These are phyloP conservation scores for Haplosporangium sp. DNA, from an alignment of 371 early-diverging fungal species.

Conservation along the genomic window DNA sequence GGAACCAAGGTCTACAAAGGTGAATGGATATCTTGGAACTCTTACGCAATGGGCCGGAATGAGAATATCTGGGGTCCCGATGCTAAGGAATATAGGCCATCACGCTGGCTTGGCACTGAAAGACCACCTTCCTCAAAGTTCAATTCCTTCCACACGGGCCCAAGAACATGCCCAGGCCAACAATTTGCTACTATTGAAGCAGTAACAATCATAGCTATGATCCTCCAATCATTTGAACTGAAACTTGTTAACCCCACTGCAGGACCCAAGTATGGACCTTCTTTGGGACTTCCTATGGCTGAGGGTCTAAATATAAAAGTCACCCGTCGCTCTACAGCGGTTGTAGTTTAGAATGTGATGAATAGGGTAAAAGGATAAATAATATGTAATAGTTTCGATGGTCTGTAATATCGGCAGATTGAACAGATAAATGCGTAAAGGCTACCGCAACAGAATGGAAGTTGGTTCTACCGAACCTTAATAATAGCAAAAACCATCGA, in stretches of 20 bases:
- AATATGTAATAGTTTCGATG: too few relatives aligned
- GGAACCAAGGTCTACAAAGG: slow-evolving; percentile 69
- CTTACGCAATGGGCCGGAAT: slow-evolving; percentile 68
- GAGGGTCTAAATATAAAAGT: slow-evolving; percentile 58
- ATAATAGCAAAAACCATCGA: too few relatives aligned
- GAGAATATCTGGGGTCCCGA: slow-evolving; percentile 73
- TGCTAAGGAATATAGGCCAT: slow-evolving; percentile 69
- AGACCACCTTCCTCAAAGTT: slow-evolving; percentile 54
- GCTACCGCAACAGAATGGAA: too few relatives aligned
- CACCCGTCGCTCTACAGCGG: background rate
- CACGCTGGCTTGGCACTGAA: slow-evolving; percentile 64
- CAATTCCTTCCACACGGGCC: slow-evolving; percentile 62
- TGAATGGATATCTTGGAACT: slow-evolving; percentile 60
- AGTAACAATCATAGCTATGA: slow-evolving; percentile 58
- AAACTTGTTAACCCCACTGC: slow-evolving; percentile 38
- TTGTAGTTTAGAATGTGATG: background rate
- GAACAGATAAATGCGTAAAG: too few relatives aligned
- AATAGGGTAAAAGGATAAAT: background rate
- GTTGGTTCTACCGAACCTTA: too few relatives aligned
- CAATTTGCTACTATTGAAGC: slow-evolving; percentile 65
- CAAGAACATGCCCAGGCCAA: slow-evolving; percentile 63
- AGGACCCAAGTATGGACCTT: slow-evolving; percentile 54
- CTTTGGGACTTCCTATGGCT: slow-evolving; percentile 64
- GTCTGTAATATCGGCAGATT: too few relatives aligned
- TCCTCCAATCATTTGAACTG: slow-evolving; percentile 60